Evolutionary conservation across 495 filamentous ascomycete genomes (phyloP).

Genomic region (Penicillium egyptiacum): DNA sequence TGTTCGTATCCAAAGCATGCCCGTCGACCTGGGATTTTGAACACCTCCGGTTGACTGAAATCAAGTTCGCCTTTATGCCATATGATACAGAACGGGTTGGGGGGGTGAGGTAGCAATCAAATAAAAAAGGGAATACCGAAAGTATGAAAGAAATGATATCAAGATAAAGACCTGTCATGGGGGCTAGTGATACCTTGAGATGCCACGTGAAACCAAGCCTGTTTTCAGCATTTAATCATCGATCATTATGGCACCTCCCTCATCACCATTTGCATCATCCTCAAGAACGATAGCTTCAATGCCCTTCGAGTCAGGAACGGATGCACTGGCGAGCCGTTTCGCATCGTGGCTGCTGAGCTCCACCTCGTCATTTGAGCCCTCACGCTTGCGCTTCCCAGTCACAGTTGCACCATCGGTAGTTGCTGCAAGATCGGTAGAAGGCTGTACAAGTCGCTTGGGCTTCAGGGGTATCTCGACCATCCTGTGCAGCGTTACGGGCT

Average conservation of each 20-base stretch:
- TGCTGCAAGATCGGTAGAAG: background rate
- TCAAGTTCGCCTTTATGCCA: constrained; percentile 13
- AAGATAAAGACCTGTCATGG: background rate
- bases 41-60: background rate
- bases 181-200: background rate
- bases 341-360: constrained; percentile 38
- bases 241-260: constrained; percentile 71
- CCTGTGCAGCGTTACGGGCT: constrained; percentile 46
- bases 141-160: background rate
- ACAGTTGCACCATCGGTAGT: constrained; percentile 24
- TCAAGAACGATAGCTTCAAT: constrained; percentile 52
- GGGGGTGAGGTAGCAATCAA: background rate
- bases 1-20: background rate
- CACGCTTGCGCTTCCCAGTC: constrained; percentile 44
- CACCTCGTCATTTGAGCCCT: constrained; percentile 42
- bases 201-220: background rate
- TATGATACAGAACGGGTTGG: constrained; percentile 22
- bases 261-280: constrained; percentile 37
- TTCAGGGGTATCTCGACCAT: constrained; percentile 53
- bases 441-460: constrained; percentile 32
- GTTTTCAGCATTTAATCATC: constrained; percentile 49
- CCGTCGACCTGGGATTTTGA: background rate
- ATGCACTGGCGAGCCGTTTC: constrained; percentile 45
- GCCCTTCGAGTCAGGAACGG: constrained; percentile 32
- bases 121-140: background rate